Evolutionary conservation across 345 rosid species (phyloP), one percentile per base, ranked within the genome.

Genomic region (Salix arbutifolia): DNA sequence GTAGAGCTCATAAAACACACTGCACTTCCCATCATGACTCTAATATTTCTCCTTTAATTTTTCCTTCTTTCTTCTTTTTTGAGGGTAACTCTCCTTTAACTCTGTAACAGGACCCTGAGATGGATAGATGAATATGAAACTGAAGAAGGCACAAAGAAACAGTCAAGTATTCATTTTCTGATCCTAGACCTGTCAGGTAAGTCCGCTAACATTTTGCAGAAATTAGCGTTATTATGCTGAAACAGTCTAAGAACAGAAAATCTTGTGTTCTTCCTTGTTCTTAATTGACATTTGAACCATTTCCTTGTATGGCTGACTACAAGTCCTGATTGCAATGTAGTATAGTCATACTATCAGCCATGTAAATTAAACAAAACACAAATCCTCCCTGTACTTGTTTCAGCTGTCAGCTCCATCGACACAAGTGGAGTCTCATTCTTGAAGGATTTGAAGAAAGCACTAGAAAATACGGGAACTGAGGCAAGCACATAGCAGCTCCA

Each of bases 361-460:
- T 8, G 28, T 23, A 58, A 58, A 23, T n/a, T n/a, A 58, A 23
- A 8, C 64, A 58, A 10, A 58, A 25, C 1, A 23, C 19, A 14
- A 13, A 14, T 64, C 26, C 9, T 25, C n/a, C 5, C 42, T n/a
- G 28, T 11, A 50, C 19, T 10, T 42, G 25, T 64, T 67, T 67
- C 85, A 96, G 99, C 92, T 76, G 97, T 91, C 79, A 89, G 88
- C 67, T 85, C 90, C 74, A 91, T 92, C 23, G 99, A 96, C 86
- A 93, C 98, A 58, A 96, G 89, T 31, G 99, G 98, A 12, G 87
- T 91, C 69, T 68, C 90, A 3, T 86, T 96, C 70, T 76, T 96
- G 35, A 86, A 71, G 62, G 99, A 96, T 73, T 70, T 93, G 72
- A 87, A 80, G 85, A 88, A 86, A 85, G 83, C 87, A 79, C 76